These are phyloP conservation scores for Actinomortierella ambigua DNA, from an alignment of 371 early-diverging fungal genomes.

Conservation along the genomic window DNA sequence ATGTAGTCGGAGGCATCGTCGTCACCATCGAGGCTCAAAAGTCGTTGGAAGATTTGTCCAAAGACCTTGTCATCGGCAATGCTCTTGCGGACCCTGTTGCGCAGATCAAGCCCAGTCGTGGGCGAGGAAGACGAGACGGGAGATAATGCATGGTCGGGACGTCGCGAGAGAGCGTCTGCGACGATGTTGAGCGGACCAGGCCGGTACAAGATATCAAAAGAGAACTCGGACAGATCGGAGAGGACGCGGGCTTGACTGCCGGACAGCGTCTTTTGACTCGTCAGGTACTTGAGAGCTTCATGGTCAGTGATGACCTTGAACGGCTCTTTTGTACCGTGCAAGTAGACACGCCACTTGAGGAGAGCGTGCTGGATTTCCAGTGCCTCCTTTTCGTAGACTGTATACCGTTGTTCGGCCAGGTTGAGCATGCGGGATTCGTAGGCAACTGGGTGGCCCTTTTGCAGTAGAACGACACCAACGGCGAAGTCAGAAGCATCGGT, in stretches of 20 bases:
- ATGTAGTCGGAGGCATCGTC: no score
- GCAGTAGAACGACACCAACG: conserved; percentile 53
- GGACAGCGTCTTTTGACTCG: conserved; percentile 5
- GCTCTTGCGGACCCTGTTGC: no score
- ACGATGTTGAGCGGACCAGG: conserved; percentile 34
- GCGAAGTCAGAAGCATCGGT: conserved; percentile 59
- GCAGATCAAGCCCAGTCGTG: no score
- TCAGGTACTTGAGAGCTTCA: conserved; percentile 13
- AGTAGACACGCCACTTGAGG: conserved; percentile 22
- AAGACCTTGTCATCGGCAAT: no score
- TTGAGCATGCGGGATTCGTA: conserved; percentile 33
- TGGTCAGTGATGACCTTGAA: conserved; percentile 43
- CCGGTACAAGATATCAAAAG: conserved; percentile 39
- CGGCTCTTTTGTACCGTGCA: conserved; percentile 5
- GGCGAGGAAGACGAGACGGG: no score
- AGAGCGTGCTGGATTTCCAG: conserved; percentile 37
- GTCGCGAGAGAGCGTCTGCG: conserved; percentile 31
- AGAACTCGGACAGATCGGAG: no score
- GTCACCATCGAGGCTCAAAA: no score
- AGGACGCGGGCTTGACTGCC: conserved; percentile 14
- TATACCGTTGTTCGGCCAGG: conserved; percentile 30
- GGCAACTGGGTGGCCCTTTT: conserved; percentile 33
- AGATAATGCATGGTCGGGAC: conserved; percentile 10
- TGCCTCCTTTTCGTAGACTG: conserved; percentile 40
- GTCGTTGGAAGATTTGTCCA: no score